Evolutionary conservation across 441 rosid species (phyloP).

Genomic region (Populus trichocarpa): DNA sequence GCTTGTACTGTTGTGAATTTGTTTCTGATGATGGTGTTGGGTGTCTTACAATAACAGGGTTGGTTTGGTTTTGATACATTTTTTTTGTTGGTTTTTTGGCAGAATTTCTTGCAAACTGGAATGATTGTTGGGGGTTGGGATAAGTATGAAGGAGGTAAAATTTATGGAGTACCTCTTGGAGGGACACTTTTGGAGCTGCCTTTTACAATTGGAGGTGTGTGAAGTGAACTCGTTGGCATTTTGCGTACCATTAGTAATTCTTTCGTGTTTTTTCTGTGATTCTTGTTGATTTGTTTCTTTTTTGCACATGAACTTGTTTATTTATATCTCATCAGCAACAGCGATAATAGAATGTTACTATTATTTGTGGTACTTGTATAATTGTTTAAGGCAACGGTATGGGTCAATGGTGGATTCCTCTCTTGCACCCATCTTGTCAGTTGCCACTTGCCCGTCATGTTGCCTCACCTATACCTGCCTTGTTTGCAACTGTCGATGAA

Average conservation of each 20-base stretch:
- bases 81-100: constrained; percentile 19
- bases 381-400: background rate
- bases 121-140: constrained; percentile 98
- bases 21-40: background rate
- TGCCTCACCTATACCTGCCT: background rate
- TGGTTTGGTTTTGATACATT: background rate
- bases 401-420: background rate
- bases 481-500: background rate
- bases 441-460: background rate
- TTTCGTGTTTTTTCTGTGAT: no score
- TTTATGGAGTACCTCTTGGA: constrained; percentile 92
- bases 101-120: constrained; percentile 90
- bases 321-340: background rate
- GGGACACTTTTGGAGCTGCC: constrained; percentile 94
- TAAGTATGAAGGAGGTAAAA: constrained; percentile 89
- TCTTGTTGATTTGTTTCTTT: background rate
- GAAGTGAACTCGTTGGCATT: background rate
- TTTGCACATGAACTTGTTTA: background rate
- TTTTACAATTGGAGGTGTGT: constrained; percentile 85
- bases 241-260: background rate
- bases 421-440: background rate
- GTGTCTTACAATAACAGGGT: background rate
- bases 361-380: background rate
- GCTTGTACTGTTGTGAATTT: background rate
- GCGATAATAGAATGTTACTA: background rate